phyloP scores from a whole-genome alignment of 495 filamentous ascomycete genomes.

The Halenospora varia region DNA sequence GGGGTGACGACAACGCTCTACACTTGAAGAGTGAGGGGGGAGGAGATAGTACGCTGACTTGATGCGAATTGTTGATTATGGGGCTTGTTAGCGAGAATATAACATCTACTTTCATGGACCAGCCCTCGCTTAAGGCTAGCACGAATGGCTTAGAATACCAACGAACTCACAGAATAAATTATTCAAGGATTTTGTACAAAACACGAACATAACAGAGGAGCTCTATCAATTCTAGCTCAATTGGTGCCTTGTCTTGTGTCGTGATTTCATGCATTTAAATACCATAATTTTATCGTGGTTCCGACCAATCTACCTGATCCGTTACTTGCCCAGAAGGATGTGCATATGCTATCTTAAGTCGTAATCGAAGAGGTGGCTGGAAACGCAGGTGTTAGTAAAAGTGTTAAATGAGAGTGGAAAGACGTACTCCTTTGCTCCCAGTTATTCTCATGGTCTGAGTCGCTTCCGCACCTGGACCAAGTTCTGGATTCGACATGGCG shows the following conservation, averaged over 20 bases:
- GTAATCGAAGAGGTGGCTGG: slow-evolving; percentile 67
- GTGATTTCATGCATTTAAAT: not conserved
- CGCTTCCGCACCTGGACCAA: slow-evolving; percentile 75
- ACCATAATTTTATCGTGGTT: slow-evolving; percentile 44
- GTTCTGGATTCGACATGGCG: slow-evolving; percentile 73
- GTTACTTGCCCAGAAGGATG: slow-evolving; percentile 66
- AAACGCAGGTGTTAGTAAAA: slow-evolving; percentile 11
- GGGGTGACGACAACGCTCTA: no score
- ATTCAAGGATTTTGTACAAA: no score
- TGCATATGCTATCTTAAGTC: slow-evolving; percentile 78
- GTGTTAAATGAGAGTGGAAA: slow-evolving; percentile 6
- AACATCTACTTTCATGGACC: no score
- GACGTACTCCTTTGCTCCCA: slow-evolving; percentile 81
- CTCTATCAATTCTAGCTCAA: not conserved
- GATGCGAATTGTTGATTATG: no score
- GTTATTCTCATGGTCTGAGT: slow-evolving; percentile 83
- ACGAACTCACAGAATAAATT: no score
- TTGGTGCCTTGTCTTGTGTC: not conserved
- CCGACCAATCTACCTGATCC: slow-evolving; percentile 96
- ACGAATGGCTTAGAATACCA: no score
- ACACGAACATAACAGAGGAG: no score
- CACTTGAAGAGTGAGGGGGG: no score
- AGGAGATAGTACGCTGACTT: no score
- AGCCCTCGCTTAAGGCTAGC: no score
- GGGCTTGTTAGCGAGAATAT: no score